These are phyloP conservation scores for Fraxinus pennsylvanica DNA, from an alignment of 257 asterid species.

Conservation along the genomic window DNA sequence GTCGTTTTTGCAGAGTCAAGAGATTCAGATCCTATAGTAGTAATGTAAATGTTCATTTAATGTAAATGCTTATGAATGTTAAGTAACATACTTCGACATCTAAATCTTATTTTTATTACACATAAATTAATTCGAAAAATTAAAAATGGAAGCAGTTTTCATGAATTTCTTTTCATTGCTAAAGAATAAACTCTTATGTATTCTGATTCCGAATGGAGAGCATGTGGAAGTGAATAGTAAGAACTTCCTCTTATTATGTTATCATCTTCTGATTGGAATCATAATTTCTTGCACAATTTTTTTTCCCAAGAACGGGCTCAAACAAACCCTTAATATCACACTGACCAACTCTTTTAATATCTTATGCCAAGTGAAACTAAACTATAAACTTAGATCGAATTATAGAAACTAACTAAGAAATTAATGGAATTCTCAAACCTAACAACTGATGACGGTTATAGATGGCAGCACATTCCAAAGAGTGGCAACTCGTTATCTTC, in stretches of 20 bases:
- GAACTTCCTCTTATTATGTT: not conserved
- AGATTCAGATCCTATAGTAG: too few relatives aligned
- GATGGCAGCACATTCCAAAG: too few relatives aligned
- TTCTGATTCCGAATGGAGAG: not conserved
- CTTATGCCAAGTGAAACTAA: too few relatives aligned
- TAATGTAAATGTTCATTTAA: too few relatives aligned
- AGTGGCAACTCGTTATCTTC: too few relatives aligned
- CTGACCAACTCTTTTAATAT: not conserved
- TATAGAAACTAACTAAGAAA: too few relatives aligned
- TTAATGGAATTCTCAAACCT: too few relatives aligned
- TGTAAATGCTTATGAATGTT: not conserved
- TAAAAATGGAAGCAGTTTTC: not conserved
- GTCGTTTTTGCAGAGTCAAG: too few relatives aligned
- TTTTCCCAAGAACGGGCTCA: too few relatives aligned
- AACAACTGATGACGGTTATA: too few relatives aligned
- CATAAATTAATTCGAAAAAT: not conserved
- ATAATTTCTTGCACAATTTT: not conserved
- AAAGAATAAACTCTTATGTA: not conserved
- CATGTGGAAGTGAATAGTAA: not conserved
- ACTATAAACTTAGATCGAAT: too few relatives aligned
- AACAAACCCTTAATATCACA: not conserved
- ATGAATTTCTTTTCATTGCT: not conserved
- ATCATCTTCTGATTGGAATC: not conserved
- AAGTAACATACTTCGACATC: slow-evolving; percentile 23
- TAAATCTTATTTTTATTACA: not conserved